These are phyloP conservation scores for Poronia punctata DNA, from an alignment of 495 filamentous ascomycete species.

Conservation along the genomic window DNA sequence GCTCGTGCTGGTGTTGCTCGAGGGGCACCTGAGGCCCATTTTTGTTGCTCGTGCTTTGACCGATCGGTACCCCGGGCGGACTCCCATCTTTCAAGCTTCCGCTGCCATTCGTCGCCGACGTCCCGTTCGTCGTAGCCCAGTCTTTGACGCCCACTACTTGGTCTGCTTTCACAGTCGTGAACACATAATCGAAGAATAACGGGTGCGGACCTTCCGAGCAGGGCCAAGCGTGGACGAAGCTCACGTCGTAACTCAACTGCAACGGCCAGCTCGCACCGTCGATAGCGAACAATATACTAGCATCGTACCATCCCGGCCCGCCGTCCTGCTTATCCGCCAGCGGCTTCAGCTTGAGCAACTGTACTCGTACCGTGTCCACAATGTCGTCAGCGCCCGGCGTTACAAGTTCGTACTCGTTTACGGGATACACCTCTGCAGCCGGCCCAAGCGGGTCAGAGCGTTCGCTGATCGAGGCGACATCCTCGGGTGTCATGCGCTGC, in stretches of 20 bases:
- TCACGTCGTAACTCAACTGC: conserved; percentile 54
- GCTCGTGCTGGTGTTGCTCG: neutral
- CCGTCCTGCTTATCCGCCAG: conserved; percentile 13
- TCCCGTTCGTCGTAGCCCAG: conserved; percentile 43
- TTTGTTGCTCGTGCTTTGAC: too few species aligned
- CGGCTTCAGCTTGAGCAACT: conserved; percentile 50
- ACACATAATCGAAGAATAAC: conserved; percentile 61
- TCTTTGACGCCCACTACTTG: conserved; percentile 53
- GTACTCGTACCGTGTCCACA: conserved; percentile 57
- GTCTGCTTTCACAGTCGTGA: conserved; percentile 47
- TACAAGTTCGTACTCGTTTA: conserved; percentile 54
- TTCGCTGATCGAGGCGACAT: conserved; percentile 51
- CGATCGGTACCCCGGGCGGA: conserved; percentile 13
- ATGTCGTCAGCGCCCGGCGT: conserved; percentile 43
- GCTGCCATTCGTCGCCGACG: conserved; percentile 6
- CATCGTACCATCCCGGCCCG: conserved; percentile 49
- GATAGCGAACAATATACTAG: conserved; percentile 60
- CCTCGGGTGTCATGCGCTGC: conserved; percentile 35
- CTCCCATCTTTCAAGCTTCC: conserved; percentile 12
- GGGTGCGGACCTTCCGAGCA: conserved; percentile 64
- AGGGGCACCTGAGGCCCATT: conserved; percentile 5
- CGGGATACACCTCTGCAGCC: conserved; percentile 47
- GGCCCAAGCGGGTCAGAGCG: conserved; percentile 61
- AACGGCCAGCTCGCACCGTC: conserved; percentile 58
- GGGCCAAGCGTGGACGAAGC: conserved; percentile 58